Conservation (phyloP, 1,284 basidiomycete genomes). For the Phaffia rhodozyma region DNA sequence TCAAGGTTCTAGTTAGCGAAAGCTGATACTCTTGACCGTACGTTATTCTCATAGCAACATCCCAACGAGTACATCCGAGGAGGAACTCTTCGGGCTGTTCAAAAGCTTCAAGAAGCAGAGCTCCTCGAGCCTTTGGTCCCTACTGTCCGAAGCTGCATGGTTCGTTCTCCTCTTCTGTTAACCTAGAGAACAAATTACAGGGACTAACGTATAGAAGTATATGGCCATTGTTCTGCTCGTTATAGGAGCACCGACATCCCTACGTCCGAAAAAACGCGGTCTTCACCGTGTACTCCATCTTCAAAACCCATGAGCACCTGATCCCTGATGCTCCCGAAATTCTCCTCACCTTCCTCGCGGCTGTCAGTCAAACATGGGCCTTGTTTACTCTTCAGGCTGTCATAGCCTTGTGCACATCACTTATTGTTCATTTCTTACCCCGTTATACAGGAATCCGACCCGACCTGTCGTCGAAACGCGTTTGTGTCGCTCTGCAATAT, state of each 20-base stretch:
- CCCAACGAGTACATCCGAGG: slow-evolving; percentile 99
- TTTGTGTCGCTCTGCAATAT: slow-evolving; percentile 88
- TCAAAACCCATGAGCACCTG: slow-evolving; percentile 83
- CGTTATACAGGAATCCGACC: slow-evolving; percentile 58
- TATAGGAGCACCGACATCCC: slow-evolving; percentile 82
- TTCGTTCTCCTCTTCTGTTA: slow-evolving; percentile 22
- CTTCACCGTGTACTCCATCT: slow-evolving; percentile 89
- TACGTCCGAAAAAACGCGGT: slow-evolving; percentile 99
- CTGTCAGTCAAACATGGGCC: slow-evolving; percentile 35
- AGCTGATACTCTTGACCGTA: background rate
- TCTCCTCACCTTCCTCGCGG: slow-evolving; percentile 93
- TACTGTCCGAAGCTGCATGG: slow-evolving; percentile 78
- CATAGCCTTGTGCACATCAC: background rate
- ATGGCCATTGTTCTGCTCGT: background rate
- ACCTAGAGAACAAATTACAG: background rate
- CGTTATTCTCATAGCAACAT: slow-evolving; percentile 62
- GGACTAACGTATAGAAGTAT: background rate
- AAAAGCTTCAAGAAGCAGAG: slow-evolving; percentile 90
- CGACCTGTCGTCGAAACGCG: slow-evolving; percentile 94
- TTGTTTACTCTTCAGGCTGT: background rate
- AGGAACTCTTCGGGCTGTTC: slow-evolving; percentile 87
- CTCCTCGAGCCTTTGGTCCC: slow-evolving; percentile 93
- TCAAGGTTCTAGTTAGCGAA: background rate
- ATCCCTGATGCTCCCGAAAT: slow-evolving; percentile 96
- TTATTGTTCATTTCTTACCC: background rate